Evolutionary conservation across 1,284 basidiomycete species (phyloP).

Genomic region (Inonotus obliquus): DNA sequence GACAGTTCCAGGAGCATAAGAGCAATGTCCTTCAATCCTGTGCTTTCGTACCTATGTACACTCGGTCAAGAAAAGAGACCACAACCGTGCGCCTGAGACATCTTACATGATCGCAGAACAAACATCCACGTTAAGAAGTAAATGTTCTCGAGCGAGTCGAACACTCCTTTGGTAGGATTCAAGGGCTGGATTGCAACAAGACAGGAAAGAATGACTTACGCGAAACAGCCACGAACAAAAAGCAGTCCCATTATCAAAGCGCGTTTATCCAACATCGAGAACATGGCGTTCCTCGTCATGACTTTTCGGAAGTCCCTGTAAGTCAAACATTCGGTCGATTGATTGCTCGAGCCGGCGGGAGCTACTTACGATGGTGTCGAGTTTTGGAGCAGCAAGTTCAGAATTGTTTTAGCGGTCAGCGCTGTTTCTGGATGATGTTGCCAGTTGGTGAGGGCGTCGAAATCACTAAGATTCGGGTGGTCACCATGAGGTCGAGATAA

Average conservation of each 20-base stretch:
- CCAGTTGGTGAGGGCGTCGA: not conserved
- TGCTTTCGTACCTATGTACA: slow-evolving; percentile 7
- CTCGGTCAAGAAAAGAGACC: not conserved
- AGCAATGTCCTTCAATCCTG: not conserved
- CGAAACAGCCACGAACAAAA: slow-evolving; percentile 11
- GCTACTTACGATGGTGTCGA: not conserved
- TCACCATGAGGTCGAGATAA: not conserved
- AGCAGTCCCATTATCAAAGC: not conserved
- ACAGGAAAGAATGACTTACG: not conserved
- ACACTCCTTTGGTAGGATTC: not conserved
- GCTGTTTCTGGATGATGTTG: not conserved
- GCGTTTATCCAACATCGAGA: not conserved
- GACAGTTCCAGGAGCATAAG: not conserved
- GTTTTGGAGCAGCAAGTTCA: slow-evolving; percentile 10
- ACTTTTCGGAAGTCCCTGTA: slow-evolving; percentile 1
- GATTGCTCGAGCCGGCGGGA: not conserved
- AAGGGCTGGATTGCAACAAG: not conserved
- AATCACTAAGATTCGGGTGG: not conserved
- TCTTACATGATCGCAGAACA: slow-evolving; percentile 7
- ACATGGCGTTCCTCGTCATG: not conserved
- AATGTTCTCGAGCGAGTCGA: slow-evolving; percentile 3
- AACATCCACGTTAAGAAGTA: slow-evolving; percentile 17
- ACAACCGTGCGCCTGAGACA: not conserved
- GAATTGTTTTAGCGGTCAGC: not conserved
- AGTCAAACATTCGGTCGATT: not conserved